A percentile compares a stretch with the other conserved stretches of the same genome.
phyloP scores from a whole-genome alignment of 2,329 filamentous ascomycete genomes.

The Hymenoscyphus occultus region DNA sequence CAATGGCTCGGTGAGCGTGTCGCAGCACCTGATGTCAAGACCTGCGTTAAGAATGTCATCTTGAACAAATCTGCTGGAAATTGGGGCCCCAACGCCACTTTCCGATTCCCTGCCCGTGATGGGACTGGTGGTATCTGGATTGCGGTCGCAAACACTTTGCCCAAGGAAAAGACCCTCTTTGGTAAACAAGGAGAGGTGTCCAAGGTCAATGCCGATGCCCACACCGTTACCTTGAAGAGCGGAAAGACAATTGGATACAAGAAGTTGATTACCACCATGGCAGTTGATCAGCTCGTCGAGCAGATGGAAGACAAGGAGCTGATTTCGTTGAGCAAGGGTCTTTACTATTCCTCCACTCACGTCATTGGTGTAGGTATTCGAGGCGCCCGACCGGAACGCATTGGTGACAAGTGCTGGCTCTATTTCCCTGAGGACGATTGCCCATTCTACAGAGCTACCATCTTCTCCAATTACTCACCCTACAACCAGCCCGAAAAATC shows the following conservation, averaged over 20 bases:
- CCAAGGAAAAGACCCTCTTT: conserved; percentile 86
- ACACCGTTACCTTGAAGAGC: conserved; percentile 77
- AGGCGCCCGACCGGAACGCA: conserved; percentile 86
- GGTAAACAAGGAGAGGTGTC: conserved; percentile 80
- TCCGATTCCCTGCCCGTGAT: conserved; percentile 93
- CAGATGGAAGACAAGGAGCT: conserved; percentile 86
- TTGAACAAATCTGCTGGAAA: conserved; percentile 93
- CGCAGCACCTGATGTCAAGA: conserved; percentile 92
- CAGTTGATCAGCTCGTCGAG: conserved; percentile 83
- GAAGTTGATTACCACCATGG: conserved; percentile 95
- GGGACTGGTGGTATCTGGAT: conserved; percentile 99
- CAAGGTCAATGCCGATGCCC: conserved; percentile 82
- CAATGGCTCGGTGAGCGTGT: conserved; percentile 98
- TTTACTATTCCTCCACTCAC: conserved; percentile 97
- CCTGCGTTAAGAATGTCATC: conserved; percentile 88
- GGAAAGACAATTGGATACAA: conserved; percentile 88
- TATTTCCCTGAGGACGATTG: conserved; percentile 99
- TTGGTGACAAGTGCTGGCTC: conserved; percentile 99
- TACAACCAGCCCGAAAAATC: conserved; percentile 89
- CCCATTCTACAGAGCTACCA: conserved; percentile 98
- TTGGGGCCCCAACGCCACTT: conserved; percentile 98
- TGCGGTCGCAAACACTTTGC: conserved; percentile 88
- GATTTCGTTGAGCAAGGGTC: conserved; percentile 76
- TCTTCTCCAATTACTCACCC: conserved; percentile 99
- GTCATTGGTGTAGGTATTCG: conserved; percentile 95